phyloP scores from a whole-genome alignment of 352 stramenopile genomes.

The Globisporangium parvum region DNA sequence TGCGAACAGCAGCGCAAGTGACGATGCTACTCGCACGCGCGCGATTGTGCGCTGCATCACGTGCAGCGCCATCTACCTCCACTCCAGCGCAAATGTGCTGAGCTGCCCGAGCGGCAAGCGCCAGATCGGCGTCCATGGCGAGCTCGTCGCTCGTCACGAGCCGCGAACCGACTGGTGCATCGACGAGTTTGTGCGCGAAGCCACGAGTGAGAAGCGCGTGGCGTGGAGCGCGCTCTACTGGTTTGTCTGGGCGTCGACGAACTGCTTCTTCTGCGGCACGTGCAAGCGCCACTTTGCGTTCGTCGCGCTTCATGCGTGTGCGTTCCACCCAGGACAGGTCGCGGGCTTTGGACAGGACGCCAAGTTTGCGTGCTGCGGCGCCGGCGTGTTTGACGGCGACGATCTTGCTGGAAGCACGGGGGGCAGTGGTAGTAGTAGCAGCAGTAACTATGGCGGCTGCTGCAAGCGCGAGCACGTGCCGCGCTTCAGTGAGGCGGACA shows the following conservation, averaged over 20 bases:
- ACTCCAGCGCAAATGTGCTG: slow-evolving; percentile 12
- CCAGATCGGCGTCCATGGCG: slow-evolving; percentile 36
- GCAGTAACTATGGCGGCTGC: slow-evolving; percentile 23
- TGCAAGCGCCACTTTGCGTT: slow-evolving; percentile 40
- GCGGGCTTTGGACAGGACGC: slow-evolving; percentile 27
- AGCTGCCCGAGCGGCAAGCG: slow-evolving; percentile 33
- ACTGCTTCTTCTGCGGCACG: slow-evolving; percentile 41
- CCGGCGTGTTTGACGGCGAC: slow-evolving; percentile 38
- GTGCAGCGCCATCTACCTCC: slow-evolving; percentile 44
- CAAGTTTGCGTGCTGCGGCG: slow-evolving; percentile 49
- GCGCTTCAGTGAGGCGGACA: slow-evolving; percentile 4
- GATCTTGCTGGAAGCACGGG: slow-evolving; percentile 20
- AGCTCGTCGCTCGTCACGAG: slow-evolving; percentile 42
- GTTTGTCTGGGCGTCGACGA: slow-evolving; percentile 70
- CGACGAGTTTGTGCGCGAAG: slow-evolving; percentile 33
- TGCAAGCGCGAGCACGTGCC: slow-evolving; percentile 31
- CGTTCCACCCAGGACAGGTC: slow-evolving; percentile 41
- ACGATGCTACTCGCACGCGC: neutral
- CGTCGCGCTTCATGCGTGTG: slow-evolving; percentile 34
- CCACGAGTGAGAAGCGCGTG: slow-evolving; percentile 32
- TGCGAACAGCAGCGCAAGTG: slow-evolving; percentile 8
- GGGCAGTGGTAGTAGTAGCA: neutral
- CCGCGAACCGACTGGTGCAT: slow-evolving; percentile 35
- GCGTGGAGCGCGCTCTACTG: slow-evolving; percentile 74
- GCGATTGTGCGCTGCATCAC: slow-evolving; percentile 31